phyloP scores from a whole-genome alignment of 1,139 yeast species.

The Candida tropicalis region DNA sequence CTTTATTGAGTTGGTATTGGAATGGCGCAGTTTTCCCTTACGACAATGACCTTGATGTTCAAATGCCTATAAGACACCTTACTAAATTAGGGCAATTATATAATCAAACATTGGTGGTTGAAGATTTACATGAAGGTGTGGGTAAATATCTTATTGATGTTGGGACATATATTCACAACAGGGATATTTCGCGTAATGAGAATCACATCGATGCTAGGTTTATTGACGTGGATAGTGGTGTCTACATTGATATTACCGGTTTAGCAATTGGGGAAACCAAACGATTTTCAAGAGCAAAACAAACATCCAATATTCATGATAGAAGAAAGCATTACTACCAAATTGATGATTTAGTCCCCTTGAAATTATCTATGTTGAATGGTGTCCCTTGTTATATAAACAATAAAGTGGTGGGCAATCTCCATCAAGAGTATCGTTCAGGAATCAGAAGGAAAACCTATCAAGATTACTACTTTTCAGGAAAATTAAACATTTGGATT shows the following conservation, averaged over 20 bases:
- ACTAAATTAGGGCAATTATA: conserved; percentile 39
- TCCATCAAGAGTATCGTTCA: conserved; percentile 30
- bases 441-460: conserved; percentile 22
- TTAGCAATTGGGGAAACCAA: conserved; percentile 35
- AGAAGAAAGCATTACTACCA: conserved; percentile 29
- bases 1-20: conserved; percentile 62
- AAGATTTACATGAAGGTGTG: conserved; percentile 41
- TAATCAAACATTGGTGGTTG: conserved; percentile 53
- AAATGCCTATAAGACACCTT: conserved; percentile 49
- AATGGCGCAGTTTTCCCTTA: conserved; percentile 63
- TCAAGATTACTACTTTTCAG: conserved; percentile 32
- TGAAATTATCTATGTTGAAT: conserved; percentile 26
- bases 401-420: conserved; percentile 24
- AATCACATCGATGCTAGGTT: conserved; percentile 65
- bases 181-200: conserved; percentile 39
- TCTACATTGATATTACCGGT: conserved; percentile 63
- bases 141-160: conserved; percentile 55
- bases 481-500: conserved; percentile 33
- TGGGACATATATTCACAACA: conserved; percentile 42
- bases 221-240: conserved; percentile 55
- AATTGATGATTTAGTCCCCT: conserved; percentile 26
- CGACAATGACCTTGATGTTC: conserved; percentile 65
- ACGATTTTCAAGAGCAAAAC: conserved; percentile 16
- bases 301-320: conserved; percentile 24
- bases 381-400: conserved; percentile 34